Conservation (phyloP, 441 rosid species). For the Rhodomyrtus psidioides region DNA sequence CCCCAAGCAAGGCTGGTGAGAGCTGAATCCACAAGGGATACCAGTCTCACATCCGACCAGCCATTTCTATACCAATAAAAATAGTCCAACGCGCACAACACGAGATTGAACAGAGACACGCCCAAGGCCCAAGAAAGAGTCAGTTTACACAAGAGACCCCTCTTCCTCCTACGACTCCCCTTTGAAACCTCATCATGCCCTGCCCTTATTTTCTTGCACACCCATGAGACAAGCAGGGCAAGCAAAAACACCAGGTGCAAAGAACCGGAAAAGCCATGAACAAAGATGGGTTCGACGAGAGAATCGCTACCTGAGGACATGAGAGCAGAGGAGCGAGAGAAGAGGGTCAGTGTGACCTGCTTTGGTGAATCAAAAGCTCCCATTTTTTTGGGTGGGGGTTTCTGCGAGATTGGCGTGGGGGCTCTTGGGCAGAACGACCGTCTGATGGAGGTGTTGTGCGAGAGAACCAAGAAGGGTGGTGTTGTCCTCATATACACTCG, state of each 20-base stretch:
- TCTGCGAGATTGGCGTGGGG: neutral
- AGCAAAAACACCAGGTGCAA: constrained; percentile 51
- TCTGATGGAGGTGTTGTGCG: neutral
- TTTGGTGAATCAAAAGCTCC: constrained; percentile 15
- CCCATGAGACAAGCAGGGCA: constrained; percentile 33
- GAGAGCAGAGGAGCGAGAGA: constrained; percentile 15
- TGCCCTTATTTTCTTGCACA: constrained; percentile 21
- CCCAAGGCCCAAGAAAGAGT: constrained; percentile 39
- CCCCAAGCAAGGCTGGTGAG: constrained; percentile 64
- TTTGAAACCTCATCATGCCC: constrained; percentile 21
- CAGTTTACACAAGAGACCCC: constrained; percentile 23
- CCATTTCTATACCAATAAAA: constrained; percentile 49
- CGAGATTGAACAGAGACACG: constrained; percentile 39
- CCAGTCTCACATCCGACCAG: constrained; percentile 42
- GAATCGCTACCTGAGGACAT: constrained; percentile 26
- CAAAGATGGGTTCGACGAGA: constrained; percentile 36
- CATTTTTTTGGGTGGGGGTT: neutral
- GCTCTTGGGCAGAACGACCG: neutral
- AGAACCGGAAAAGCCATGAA: constrained; percentile 37
- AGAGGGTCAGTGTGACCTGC: constrained; percentile 10
- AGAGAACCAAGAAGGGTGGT: neutral
- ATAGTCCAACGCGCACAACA: constrained; percentile 33
- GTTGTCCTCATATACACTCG: neutral
- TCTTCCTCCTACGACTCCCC: constrained; percentile 10
- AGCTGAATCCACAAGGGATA: constrained; percentile 51